Evolutionary conservation across 2,329 filamentous ascomycete species (phyloP).

Genomic region (Apiospora phragmitis): DNA sequence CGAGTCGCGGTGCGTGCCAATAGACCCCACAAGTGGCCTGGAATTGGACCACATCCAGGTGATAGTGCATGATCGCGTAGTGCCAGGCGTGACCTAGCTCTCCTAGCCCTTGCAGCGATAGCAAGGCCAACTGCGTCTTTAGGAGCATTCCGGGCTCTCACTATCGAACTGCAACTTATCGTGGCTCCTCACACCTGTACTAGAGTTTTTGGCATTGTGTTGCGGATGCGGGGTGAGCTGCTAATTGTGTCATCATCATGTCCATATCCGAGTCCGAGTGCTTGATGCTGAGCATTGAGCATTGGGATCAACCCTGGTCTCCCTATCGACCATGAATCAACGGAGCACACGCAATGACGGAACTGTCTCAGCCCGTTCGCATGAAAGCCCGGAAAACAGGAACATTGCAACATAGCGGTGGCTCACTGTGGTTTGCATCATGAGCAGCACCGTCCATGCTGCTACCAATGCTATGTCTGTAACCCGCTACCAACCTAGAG

Average conservation of each 20-base stretch:
- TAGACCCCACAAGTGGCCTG: neutral
- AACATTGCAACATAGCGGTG: neutral
- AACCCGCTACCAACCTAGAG: neutral
- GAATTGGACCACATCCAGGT: neutral
- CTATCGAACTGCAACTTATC: neutral
- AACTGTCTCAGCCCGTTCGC: neutral
- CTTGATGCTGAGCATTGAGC: neutral
- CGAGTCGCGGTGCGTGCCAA: neutral
- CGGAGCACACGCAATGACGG: neutral
- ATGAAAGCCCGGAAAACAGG: neutral
- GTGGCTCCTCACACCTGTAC: neutral
- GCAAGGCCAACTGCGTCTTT: neutral
- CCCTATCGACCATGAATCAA: neutral
- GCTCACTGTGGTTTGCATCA: neutral
- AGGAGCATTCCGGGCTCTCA: neutral
- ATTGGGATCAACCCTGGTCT: neutral
- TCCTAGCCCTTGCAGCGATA: neutral
- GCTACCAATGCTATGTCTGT: neutral
- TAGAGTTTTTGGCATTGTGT: neutral
- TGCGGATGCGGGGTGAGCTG: neutral
- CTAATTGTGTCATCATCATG: neutral
- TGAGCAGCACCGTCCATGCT: neutral
- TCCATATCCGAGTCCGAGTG: neutral
- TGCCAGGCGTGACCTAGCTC: neutral
- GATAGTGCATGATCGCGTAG: constrained; percentile 2